Base-by-base conservation (phyloP, 2,329 filamentous ascomycete genomes). In the Leptographium procerum region DNA sequence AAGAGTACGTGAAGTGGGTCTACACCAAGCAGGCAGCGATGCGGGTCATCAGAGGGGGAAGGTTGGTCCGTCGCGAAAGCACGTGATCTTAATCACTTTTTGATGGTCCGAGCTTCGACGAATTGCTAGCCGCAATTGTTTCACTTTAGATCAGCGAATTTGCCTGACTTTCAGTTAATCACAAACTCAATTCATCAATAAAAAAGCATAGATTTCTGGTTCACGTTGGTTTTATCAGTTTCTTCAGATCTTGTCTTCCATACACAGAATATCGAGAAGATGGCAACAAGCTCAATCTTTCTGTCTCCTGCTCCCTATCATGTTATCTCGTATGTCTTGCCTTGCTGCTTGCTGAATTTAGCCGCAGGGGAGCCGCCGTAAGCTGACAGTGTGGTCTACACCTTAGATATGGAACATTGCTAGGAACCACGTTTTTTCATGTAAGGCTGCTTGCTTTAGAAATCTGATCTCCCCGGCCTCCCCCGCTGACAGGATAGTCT, bases 371-470 rank as follows among this genome's bases (percentile, higher is more conserved):
- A 19, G 13, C 36, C 43, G 47, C 13, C 47, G 47, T 50, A 50
- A 50, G 31, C 60, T 57, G n/a, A 59, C 57, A 19, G 5, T 22
- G 22, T 26, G 28, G 13, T 55, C 9, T 6, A 10, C 62, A 50
- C 40, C 8, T 65, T 31, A 94, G 89, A 69, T 96, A 95, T 73
- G 91, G 90, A 64, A 91, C 89, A 24, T 81, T 97, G 55, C 77
- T 97, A 16, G 94, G 94, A 63, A 86, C 87, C 31, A 88, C 90
- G 45, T 80, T 96, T 70, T 97, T 91, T 73, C 90, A 97, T 70
- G 86, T 87, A 72, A 53, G 66, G n/a, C 13, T 29, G 19, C 16
- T 29, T 34, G 19, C 24, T 22, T 16, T 7, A 3, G 13, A n/a
- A 9, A 22, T 34, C 22, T 10, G 11, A 22, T 53, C 28, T 24